Evolutionary conservation across 179 eudicot species (phyloP).

Genomic region (Heliamphora pulchella): DNA sequence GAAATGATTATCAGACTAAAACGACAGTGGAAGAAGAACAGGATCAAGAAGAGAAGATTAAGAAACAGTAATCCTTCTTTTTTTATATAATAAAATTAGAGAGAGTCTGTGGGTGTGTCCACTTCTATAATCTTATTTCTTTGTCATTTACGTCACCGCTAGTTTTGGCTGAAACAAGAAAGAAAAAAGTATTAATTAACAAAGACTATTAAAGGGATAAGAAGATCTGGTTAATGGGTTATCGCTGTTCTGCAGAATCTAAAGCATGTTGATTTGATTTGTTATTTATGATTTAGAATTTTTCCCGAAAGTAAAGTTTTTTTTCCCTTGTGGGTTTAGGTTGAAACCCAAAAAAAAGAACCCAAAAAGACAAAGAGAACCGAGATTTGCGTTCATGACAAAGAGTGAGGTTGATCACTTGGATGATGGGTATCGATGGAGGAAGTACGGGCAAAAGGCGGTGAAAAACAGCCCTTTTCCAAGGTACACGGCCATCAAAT

Average conservation of each 20-base stretch:
- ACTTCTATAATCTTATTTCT: not conserved
- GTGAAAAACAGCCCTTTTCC: slow-evolving; percentile 89
- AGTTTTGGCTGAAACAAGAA: not conserved
- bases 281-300: slow-evolving; percentile 1
- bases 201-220: not conserved
- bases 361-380: slow-evolving; percentile 51
- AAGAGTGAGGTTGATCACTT: slow-evolving; percentile 79
- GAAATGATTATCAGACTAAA: slow-evolving; percentile 24
- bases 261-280: not conserved
- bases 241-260: slow-evolving; percentile 16
- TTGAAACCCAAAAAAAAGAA: slow-evolving; percentile 66
- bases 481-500: slow-evolving; percentile 34
- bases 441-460: slow-evolving; percentile 86
- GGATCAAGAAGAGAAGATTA: slow-evolving; percentile 32
- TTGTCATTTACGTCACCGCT: not conserved
- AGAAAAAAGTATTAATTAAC: not conserved
- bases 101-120: not conserved
- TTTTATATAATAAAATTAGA: not conserved
- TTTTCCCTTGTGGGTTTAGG: slow-evolving; percentile 15
- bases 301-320: slow-evolving; percentile 1
- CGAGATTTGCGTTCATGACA: slow-evolving; percentile 86
- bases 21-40: slow-evolving; percentile 10
- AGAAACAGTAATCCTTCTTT: slow-evolving; percentile 37
- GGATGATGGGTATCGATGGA: slow-evolving; percentile 83
- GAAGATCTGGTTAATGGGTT: not conserved